These are phyloP conservation scores for Scedosporium dehoogii DNA, from an alignment of 2,329 filamentous ascomycete species.

Conservation along the genomic window DNA sequence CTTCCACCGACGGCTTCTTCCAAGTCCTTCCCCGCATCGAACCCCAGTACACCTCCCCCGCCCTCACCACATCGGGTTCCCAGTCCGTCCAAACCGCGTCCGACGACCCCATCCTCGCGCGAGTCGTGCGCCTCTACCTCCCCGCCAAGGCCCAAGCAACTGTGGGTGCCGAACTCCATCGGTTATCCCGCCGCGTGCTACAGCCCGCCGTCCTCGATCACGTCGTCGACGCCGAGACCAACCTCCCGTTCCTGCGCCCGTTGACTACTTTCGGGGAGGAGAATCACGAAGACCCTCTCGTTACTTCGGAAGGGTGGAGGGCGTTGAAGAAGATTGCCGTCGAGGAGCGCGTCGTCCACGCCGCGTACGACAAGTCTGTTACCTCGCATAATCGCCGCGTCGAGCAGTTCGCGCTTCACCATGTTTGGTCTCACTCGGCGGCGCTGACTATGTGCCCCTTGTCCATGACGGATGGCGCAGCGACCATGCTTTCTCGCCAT, in stretches of 20 bases:
- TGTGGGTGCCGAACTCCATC: constrained; percentile 8
- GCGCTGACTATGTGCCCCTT: background rate
- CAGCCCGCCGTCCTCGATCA: constrained; percentile 8
- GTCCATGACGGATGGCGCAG: background rate
- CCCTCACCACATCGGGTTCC: background rate
- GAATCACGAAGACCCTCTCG: constrained; percentile 11
- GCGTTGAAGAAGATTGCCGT: constrained; percentile 10
- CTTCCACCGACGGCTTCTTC: constrained; percentile 12
- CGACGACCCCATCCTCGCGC: too few relatives aligned
- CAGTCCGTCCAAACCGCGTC: too few relatives aligned
- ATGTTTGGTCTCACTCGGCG: constrained; percentile 1
- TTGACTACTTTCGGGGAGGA: constrained; percentile 11
- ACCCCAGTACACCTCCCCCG: constrained; percentile 8
- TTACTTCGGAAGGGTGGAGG: constrained; percentile 10
- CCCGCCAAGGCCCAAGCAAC: background rate
- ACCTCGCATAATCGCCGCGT: constrained; percentile 10
- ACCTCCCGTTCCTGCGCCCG: constrained; percentile 8
- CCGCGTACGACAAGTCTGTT: constrained; percentile 6
- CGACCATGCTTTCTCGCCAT: too few relatives aligned
- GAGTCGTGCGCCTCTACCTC: too few relatives aligned
- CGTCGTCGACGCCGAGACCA: constrained; percentile 10
- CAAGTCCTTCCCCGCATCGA: constrained; percentile 8
- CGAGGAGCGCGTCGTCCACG: constrained; percentile 8
- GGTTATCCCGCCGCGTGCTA: constrained; percentile 9
- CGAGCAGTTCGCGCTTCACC: constrained; percentile 8